Evolutionary conservation across 2,329 filamentous ascomycete genomes (phyloP).

Genomic region (Colletotrichum noveboracense): DNA sequence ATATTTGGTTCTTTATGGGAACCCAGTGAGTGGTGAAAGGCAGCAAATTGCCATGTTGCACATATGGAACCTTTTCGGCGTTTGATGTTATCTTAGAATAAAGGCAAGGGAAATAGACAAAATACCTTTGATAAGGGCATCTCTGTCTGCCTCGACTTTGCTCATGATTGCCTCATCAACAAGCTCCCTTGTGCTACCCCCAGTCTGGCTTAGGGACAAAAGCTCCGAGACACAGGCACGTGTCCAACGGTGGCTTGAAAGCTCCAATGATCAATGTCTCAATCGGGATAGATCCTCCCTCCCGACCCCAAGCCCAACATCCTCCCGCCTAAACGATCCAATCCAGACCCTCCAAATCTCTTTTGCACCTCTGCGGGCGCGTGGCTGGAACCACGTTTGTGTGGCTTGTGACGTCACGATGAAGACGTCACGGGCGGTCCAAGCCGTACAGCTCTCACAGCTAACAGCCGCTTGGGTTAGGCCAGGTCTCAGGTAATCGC

Average conservation of each 20-base stretch:
- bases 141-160: neutral
- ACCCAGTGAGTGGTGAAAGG: rapidly evolving
- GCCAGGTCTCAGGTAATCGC: constrained; percentile 4
- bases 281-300: neutral
- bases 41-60: neutral
- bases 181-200: neutral
- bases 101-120: neutral
- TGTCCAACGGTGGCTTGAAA: neutral
- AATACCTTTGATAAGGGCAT: neutral
- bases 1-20: neutral
- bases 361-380: neutral
- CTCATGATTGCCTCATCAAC: neutral
- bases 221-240: neutral
- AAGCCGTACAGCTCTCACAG: neutral
- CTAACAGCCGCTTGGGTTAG: neutral
- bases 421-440: constrained; percentile 13
- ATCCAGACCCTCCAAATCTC: neutral
- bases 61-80: neutral
- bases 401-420: constrained; percentile 25
- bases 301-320: neutral
- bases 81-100: neutral
- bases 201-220: neutral
- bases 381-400: constrained; percentile 10
- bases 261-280: neutral
- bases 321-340: neutral